These are phyloP conservation scores for Acrodontium crateriforme DNA, from an alignment of 2,329 filamentous ascomycete genomes.

Conservation along the genomic window DNA sequence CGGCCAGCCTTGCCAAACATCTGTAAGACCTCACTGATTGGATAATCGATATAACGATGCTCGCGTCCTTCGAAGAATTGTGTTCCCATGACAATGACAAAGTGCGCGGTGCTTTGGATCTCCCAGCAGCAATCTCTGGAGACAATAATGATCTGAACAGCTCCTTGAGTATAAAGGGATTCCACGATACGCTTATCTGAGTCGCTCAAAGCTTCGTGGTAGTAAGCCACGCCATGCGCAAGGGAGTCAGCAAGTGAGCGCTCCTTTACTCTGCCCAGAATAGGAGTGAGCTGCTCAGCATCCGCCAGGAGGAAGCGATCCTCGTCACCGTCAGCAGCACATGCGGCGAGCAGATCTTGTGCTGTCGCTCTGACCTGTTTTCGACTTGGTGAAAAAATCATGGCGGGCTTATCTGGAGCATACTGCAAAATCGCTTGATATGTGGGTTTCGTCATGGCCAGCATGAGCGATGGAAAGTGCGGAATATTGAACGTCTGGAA, in stretches of 20 bases:
- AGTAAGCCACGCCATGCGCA: constrained; percentile 90
- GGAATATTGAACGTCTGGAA: constrained; percentile 92
- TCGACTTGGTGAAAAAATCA: constrained; percentile 83
- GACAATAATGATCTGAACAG: constrained; percentile 71
- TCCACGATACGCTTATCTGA: constrained; percentile 91
- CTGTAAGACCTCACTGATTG: constrained; percentile 82
- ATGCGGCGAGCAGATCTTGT: constrained; percentile 75
- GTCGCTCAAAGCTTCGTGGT: constrained; percentile 79
- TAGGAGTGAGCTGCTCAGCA: constrained; percentile 63
- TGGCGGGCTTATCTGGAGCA: constrained; percentile 71
- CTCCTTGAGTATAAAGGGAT: constrained; percentile 78
- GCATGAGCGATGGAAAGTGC: constrained; percentile 95
- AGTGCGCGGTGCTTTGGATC: constrained; percentile 70
- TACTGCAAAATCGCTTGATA: constrained; percentile 81
- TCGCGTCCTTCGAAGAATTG: constrained; percentile 95
- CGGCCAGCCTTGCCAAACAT: constrained; percentile 94
- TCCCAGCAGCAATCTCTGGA: constrained; percentile 94
- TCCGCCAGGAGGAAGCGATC: constrained; percentile 86
- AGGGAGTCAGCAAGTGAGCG: constrained; percentile 76
- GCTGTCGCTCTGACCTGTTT: constrained; percentile 87
- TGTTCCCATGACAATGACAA: constrained; percentile 94
- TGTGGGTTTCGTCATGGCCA: constrained; percentile 92
- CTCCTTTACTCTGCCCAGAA: constrained; percentile 75
- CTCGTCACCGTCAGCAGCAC: constrained; percentile 77
- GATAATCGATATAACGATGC: constrained; percentile 94